Evolutionary conservation across 164 flowering plant genomes (phyloP).

Genomic region (Kalanchoe fedtschenkoi): DNA sequence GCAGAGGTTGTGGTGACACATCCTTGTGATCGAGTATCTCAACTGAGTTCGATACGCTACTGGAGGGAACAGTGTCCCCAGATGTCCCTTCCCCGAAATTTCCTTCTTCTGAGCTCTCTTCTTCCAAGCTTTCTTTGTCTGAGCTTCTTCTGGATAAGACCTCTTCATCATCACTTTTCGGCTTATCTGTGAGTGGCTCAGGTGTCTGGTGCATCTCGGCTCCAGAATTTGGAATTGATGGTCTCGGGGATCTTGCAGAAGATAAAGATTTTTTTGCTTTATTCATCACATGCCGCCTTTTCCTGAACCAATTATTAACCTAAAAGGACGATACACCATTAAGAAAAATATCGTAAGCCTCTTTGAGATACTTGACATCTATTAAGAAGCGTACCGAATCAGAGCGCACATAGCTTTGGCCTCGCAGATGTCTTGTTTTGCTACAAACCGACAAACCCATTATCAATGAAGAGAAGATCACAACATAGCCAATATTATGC

Average conservation of each 20-base stretch:
- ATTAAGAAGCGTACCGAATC: constrained; percentile 1
- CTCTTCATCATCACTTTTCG: neutral
- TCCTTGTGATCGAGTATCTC: neutral
- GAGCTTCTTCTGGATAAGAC: too few species aligned
- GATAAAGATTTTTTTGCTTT: neutral
- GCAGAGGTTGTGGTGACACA: neutral
- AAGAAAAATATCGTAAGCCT: neutral
- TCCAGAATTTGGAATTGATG: neutral
- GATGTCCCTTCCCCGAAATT: neutral
- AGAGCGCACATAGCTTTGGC: neutral
- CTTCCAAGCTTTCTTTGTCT: neutral
- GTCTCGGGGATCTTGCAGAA: neutral
- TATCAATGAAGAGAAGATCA: neutral
- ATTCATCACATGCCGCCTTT: neutral
- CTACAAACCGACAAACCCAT: neutral
- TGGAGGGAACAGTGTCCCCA: neutral
- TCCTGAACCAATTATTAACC: constrained; percentile 3
- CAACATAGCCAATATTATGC: neutral
- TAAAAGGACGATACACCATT: neutral
- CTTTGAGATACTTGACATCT: neutral
- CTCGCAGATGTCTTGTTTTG: neutral
- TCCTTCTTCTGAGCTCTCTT: neutral
- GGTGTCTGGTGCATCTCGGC: neutral
- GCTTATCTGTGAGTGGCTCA: neutral
- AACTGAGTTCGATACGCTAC: neutral